Base-by-base conservation (phyloP, 352 stramenopile species). In the Phytophthora colocasiae region DNA sequence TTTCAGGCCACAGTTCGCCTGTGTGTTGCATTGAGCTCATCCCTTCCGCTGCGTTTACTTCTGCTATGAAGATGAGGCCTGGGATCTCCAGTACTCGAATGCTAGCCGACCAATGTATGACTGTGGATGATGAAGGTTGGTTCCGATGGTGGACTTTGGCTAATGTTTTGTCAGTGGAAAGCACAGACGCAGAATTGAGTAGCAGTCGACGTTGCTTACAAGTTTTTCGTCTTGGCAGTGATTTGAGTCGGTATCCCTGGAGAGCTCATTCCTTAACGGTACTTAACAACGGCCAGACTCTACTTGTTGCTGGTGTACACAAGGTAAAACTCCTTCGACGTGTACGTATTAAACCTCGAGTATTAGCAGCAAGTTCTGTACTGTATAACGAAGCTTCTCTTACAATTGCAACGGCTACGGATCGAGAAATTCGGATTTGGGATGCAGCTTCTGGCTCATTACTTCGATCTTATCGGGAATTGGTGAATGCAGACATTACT, bases 71-170 rank as follows among this genome's bases (percentile, higher is more conserved):
- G 5, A 41, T 39, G 0, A 75, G 67, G n/a, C 19, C 54, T 6
- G 67, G 58, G 6, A 15, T 56, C 6, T 69, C 62, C 1, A 52
- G 44, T 24, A 68, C 45, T 7, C 47, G 67, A 17, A 51, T 85
- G 29, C 50, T 92, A 0, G 81, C 71, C 0, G 83, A 91, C 27
- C 86, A 94, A 54, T 87, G 77, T 17, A 85, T 94, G 19, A 92
- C 82, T 0, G 75, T 92, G 34, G 86, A 94, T 34, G 83, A 94
- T 50, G 86, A 91, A 22, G 86, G 86, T 29, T 94, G 83, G 80
- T 92, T 94, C 62, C 90, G 89, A 58, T 94, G 86, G 86, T 94
- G 86, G 83, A 92, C 83, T 14, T 68, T 94, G 15, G 67, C 70
- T 9, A 81, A 88, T 36, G 76, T 92, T 6, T 58, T 89, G 3